Evolutionary conservation across 164 flowering plant genomes (phyloP), one percentile per base, ranked within the genome.

Genomic region (Tetrastigma voinierianum): DNA sequence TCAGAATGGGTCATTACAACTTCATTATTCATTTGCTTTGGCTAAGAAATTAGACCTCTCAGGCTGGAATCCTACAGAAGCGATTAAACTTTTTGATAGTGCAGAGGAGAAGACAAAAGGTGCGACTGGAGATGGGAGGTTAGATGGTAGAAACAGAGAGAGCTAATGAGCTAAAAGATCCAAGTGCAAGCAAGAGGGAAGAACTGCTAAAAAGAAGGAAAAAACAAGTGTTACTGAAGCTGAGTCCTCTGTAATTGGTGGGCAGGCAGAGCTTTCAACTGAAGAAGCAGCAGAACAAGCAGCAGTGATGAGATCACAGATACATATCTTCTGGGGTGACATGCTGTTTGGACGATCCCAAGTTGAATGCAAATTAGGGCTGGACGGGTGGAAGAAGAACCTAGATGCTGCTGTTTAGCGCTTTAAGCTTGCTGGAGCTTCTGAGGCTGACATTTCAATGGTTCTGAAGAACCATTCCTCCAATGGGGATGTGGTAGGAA

Each of bases 271-370:
- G 70, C 53, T 85, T 17, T 79, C 97, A 5, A 71, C 90, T 51
- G 96, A 90, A 57, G 97, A 91, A 73, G 89, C 88, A 3, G 96
- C 96, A 9, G 97, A 95, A 65, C 97, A 95, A 78, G 97, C 96
- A 59, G 85, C 87, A 46, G 86, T 84, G 0, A 95, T 95, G 98
- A 86, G 89, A 78, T 90, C 98, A 18, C 99, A 95, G 83, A 95
- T 95, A 64, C 96, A 95, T 80, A 89, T 95, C 13, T 95, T 95
- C 75, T 92, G 97, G 97, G 99, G 99, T 12, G 92, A 95, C 72
- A 90, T 95, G 97, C 96, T 92, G 44, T 95, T 95, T 69, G 99
- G 92, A 78, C 79, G 97, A 43, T 95, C 99, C 25, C 99, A 95
- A 70, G 88, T 95, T 62, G 99, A 92, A 71, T 89, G 84, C 75